Percentiles rank a stretch among this genome's conserved stretches.
phyloP scores from a whole-genome alignment of 441 rosid species.

The Bocquillonia castaneifolia region DNA sequence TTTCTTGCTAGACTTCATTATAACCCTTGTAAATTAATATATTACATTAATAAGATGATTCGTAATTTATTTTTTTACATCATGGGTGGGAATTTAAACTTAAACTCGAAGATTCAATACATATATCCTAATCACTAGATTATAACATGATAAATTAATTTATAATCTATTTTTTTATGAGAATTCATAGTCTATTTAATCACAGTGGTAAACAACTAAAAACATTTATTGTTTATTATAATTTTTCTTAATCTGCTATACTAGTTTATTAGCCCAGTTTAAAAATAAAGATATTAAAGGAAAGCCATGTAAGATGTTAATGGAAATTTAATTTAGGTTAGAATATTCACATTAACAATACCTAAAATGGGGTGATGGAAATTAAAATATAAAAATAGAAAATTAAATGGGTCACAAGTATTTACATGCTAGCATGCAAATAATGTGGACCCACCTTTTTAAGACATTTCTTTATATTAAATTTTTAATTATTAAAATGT shows the following conservation, averaged over 20 bases:
- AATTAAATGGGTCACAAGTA: background rate
- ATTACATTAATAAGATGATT: no score
- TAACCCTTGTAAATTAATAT: no score
- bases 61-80: no score
- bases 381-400: background rate
- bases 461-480: background rate
- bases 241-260: no score
- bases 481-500: background rate
- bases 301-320: background rate
- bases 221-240: background rate
- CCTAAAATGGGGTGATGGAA: background rate
- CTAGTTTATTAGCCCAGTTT: no score
- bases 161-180: no score
- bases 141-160: no score
- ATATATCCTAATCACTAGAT: no score
- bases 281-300: conserved; percentile 1
- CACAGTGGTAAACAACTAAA: conserved; percentile 17
- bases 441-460: conserved; percentile 1
- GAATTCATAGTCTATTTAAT: background rate
- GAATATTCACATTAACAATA: background rate
- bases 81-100: no score
- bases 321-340: background rate
- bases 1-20: background rate
- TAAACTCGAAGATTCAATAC: no score
- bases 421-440: conserved; percentile 18